Conservation (phyloP, 2,329 filamentous ascomycete species). For the Stagonosporopsis vannaccii region DNA sequence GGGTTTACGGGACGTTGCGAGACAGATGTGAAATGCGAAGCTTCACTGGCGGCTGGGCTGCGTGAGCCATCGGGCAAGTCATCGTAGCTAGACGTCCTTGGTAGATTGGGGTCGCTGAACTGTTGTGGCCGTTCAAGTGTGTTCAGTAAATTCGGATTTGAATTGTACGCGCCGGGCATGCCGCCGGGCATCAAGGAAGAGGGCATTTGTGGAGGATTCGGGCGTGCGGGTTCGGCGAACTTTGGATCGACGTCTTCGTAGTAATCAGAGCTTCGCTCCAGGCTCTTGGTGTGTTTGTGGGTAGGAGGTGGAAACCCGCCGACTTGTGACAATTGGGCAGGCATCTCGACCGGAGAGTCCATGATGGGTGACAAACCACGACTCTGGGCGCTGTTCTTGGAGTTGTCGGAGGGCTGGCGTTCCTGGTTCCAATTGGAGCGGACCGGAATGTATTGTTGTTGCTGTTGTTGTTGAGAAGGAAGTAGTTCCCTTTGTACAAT, state of each 20-base stretch:
- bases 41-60: conserved; percentile 77
- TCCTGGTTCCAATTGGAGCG: conserved; percentile 54
- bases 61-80: conserved; percentile 68
- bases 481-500: conserved; percentile 22
- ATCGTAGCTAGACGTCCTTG: conserved; percentile 64
- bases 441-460: conserved; percentile 54
- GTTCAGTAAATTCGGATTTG: conserved; percentile 38
- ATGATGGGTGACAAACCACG: conserved; percentile 51
- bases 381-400: conserved; percentile 39
- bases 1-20: conserved; percentile 89
- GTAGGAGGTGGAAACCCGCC: conserved; percentile 31
- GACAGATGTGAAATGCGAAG: conserved; percentile 87
- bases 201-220: conserved; percentile 40
- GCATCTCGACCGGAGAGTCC: conserved; percentile 47
- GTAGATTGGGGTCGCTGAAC: conserved; percentile 44
- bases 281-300: conserved; percentile 4
- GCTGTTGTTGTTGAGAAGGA: conserved; percentile 21
- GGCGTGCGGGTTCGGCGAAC: conserved; percentile 66
- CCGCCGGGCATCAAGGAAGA: conserved; percentile 32
- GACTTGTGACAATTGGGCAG: conserved; percentile 39
- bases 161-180: conserved; percentile 46
- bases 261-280: conserved; percentile 64
- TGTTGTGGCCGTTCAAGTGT: conserved; percentile 28
- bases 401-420: conserved; percentile 33
- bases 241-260: conserved; percentile 94